phyloP scores from a whole-genome alignment of 2,329 filamentous ascomycete genomes.

The Fusarium sp. region DNA sequence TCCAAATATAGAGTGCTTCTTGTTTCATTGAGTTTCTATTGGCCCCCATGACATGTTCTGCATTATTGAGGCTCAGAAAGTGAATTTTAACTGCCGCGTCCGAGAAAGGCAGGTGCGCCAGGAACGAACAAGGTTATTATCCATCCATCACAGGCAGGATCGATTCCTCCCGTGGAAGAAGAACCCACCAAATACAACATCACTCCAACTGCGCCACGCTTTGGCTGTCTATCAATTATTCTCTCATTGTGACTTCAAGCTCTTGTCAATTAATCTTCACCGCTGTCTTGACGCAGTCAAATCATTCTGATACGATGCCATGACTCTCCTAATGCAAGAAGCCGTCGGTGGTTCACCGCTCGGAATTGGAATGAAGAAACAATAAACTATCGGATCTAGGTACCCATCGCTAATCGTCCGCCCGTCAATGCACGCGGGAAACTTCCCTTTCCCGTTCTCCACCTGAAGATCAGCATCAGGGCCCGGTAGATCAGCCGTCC shows the following conservation, averaged over 20 bases:
- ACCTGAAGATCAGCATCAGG: constrained; percentile 1
- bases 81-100: neutral
- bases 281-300: neutral
- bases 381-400: neutral
- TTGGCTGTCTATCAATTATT: neutral
- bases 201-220: constrained; percentile 8
- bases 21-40: neutral
- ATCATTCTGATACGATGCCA: neutral
- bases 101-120: constrained; percentile 3
- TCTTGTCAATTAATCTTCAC: neutral
- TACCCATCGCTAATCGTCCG: neutral
- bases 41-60: neutral
- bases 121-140: neutral
- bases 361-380: neutral
- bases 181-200: constrained; percentile 5
- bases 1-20: neutral
- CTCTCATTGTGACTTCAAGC: neutral
- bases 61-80: neutral
- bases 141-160: neutral
- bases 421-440: constrained; percentile 24
- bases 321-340: constrained; percentile 22
- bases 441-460: constrained; percentile 16
- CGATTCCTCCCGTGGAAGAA: neutral
- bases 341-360: constrained; percentile 17
- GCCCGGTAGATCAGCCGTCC: constrained; percentile 8